Conservation (phyloP, 768 basidiomycete species). For the Boletus rubroflammeus region DNA sequence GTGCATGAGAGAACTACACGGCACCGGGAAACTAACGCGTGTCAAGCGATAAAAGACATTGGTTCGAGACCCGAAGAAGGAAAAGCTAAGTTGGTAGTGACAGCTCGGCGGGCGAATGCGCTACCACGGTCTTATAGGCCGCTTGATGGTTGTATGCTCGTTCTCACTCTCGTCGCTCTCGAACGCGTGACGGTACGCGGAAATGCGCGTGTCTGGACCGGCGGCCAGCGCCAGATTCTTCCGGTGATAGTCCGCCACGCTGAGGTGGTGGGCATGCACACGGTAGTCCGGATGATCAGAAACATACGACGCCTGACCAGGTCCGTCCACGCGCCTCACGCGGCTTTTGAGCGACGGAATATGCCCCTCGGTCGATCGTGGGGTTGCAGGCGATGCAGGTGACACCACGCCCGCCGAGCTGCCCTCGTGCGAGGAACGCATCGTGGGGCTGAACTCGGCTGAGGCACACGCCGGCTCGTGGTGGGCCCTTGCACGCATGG, state of each 20-base stretch:
- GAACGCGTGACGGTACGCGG: conserved; percentile 24
- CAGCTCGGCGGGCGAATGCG: background rate
- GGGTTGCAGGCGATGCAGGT: conserved; percentile 49
- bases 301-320: conserved; percentile 4
- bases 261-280: conserved; percentile 2
- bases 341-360: conserved; percentile 14
- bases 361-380: conserved; percentile 39
- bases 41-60: background rate
- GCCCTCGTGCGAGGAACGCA: conserved; percentile 40
- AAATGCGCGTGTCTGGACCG: conserved; percentile 22
- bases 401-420: conserved; percentile 50
- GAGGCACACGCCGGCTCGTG: conserved; percentile 15
- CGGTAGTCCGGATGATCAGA: conserved; percentile 18
- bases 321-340: conserved; percentile 8
- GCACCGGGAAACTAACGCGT: background rate
- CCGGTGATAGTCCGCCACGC: conserved; percentile 12
- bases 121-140: conserved; percentile 49
- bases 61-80: background rate
- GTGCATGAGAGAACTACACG: background rate
- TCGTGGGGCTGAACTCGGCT: conserved; percentile 21
- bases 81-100: background rate
- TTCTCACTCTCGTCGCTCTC: conserved; percentile 38
- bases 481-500: conserved; percentile 11
- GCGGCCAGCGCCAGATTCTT: conserved; percentile 17
- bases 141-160: conserved; percentile 27